phyloP scores from a whole-genome alignment of 164 flowering plant genomes.

The Stephania yunnanensis region DNA sequence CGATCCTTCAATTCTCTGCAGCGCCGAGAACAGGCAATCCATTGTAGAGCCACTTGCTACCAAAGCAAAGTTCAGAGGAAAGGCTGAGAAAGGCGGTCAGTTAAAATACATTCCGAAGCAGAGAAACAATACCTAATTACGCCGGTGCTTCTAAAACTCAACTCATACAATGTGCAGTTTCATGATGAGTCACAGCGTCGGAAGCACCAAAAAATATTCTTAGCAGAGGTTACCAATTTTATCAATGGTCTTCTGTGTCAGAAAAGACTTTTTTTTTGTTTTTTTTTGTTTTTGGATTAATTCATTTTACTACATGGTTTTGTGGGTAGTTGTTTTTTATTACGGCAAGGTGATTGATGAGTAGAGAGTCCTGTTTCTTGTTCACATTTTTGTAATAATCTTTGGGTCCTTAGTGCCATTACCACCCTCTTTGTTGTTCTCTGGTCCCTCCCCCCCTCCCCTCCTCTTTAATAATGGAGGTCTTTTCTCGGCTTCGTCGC shows the following conservation, averaged over 20 bases:
- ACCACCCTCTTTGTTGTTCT: background rate
- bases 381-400: conserved; percentile 3
- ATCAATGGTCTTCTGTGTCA: conserved; percentile 56
- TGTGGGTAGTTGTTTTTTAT: conserved; percentile 1
- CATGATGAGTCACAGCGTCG: background rate
- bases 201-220: conserved; percentile 19
- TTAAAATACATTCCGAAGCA: conserved; percentile 60
- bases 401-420: conserved; percentile 3
- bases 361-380: conserved; percentile 8
- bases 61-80: conserved; percentile 32
- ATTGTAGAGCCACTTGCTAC: conserved; percentile 7
- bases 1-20: conserved; percentile 21
- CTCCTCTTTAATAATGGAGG: background rate
- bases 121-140: conserved; percentile 22
- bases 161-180: conserved; percentile 34
- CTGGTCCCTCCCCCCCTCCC: background rate
- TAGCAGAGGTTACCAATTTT: conserved; percentile 72
- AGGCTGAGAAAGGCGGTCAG: conserved; percentile 41
- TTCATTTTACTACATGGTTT: conserved; percentile 3
- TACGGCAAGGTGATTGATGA: conserved; percentile 10
- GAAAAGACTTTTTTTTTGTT: conserved; percentile 10
- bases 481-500: background rate
- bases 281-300: conserved; percentile 20
- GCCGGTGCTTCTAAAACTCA: background rate
- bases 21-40: conserved; percentile 27